phyloP scores from a whole-genome alignment of 2,329 filamentous ascomycete species.

The Cladosporium sp. region DNA sequence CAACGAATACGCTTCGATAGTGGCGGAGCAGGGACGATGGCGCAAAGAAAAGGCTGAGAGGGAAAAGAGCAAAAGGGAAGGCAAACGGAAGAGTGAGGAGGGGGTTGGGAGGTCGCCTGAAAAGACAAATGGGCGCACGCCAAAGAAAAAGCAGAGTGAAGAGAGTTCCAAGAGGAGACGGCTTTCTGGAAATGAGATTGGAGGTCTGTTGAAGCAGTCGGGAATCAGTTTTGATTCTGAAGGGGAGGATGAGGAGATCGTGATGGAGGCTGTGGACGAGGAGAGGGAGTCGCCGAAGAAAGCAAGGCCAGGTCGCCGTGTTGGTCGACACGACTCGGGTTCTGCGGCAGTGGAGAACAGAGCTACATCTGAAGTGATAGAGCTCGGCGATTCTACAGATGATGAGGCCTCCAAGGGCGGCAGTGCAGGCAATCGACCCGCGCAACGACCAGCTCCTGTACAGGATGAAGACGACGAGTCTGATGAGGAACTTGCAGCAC shows the following conservation, averaged over 20 bases:
- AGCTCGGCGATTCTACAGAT: constrained; percentile 16
- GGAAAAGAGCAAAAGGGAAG: background rate
- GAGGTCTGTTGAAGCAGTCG: background rate
- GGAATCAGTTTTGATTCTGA: background rate
- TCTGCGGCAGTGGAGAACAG: constrained; percentile 20
- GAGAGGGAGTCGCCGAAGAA: background rate
- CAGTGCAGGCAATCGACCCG: background rate
- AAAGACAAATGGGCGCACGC: background rate
- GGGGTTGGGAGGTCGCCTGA: background rate
- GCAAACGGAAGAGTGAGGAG: constrained; percentile 9
- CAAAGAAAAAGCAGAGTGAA: background rate
- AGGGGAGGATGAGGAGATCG: background rate
- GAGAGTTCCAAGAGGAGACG: background rate
- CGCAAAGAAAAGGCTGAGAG: constrained; percentile 7
- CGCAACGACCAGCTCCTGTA: background rate
- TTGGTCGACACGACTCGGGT: background rate
- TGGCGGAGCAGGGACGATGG: constrained; percentile 31
- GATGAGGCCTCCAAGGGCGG: constrained; percentile 13
- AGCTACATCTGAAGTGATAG: constrained; percentile 22
- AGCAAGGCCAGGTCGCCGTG: background rate
- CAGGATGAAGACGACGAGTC: constrained; percentile 29
- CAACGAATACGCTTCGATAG: constrained; percentile 34
- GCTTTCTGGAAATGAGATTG: constrained; percentile 3
- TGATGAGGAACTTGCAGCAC: constrained; percentile 41
- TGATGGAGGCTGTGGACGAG: background rate